These are phyloP conservation scores for Epichloe aotearoae DNA, from an alignment of 2,329 filamentous ascomycete genomes.

Conservation along the genomic window DNA sequence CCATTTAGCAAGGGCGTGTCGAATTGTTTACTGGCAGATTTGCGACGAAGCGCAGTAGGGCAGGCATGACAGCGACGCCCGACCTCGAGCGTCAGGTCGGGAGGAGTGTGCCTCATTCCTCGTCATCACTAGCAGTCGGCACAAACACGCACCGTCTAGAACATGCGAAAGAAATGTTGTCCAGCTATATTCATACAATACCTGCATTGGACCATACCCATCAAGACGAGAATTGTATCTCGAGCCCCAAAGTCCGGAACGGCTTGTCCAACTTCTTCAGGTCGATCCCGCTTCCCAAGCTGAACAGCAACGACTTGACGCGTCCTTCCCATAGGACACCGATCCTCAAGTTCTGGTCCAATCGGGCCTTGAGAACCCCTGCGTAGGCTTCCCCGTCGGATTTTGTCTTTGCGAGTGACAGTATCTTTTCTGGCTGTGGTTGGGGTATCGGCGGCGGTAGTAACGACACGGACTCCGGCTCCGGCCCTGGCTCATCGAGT, in stretches of 20 bases:
- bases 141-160: too few species aligned
- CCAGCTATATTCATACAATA: too few species aligned
- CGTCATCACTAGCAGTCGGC: too few species aligned
- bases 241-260: constrained; percentile 62
- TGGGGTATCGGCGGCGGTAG: neutral
- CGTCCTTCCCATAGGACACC: constrained; percentile 87
- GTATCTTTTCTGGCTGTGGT: constrained; percentile 1
- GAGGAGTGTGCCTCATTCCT: too few species aligned
- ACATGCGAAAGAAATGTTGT: too few species aligned
- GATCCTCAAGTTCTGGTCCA: constrained; percentile 80
- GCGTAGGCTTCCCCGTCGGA: constrained; percentile 52
- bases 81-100: too few species aligned
- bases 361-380: constrained; percentile 77
- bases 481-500: constrained; percentile 28
- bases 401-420: constrained; percentile 9
- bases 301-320: constrained; percentile 85
- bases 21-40: too few species aligned
- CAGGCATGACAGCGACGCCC: too few species aligned
- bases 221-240: constrained; percentile 74
- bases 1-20: too few species aligned
- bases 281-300: constrained; percentile 75
- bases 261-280: constrained; percentile 63
- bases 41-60: too few species aligned
- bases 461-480: constrained; percentile 8
- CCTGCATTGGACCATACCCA: too few species aligned